Conservation (phyloP, 2,329 filamentous ascomycete species). For the Shiraia sp. region DNA sequence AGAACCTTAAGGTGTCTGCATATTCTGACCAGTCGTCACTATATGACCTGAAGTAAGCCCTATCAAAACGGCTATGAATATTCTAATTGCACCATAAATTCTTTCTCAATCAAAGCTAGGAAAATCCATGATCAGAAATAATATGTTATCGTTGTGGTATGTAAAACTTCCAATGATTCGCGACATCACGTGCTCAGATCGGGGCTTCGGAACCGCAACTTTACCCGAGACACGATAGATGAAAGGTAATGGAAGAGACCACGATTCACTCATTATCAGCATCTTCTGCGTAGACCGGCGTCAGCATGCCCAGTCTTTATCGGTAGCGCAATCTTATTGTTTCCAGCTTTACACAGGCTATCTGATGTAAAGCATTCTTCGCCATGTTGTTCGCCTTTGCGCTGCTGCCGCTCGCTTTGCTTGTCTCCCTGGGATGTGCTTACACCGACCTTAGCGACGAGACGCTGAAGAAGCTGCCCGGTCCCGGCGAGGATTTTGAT, state of each 20-base stretch:
- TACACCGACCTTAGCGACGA: slow-evolving; percentile 73
- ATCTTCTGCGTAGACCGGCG: background rate
- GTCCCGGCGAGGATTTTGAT: slow-evolving; percentile 75
- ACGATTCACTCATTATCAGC: slow-evolving; percentile 17
- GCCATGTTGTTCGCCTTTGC: slow-evolving; percentile 22
- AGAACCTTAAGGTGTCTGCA: too few relatives aligned
- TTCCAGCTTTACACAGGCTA: slow-evolving; percentile 1
- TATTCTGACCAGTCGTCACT: too few relatives aligned
- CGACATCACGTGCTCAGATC: slow-evolving; percentile 17
- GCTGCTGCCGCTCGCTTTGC: slow-evolving; percentile 26
- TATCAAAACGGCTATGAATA: too few relatives aligned
- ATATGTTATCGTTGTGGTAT: too few relatives aligned
- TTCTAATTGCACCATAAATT: too few relatives aligned
- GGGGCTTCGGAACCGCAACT: too few relatives aligned
- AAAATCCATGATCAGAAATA: too few relatives aligned
- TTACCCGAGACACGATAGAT: too few relatives aligned
- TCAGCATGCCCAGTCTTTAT: slow-evolving; percentile 13
- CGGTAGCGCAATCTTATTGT: slow-evolving; percentile 5
- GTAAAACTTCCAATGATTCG: background rate
- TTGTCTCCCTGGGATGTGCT: slow-evolving; percentile 43
- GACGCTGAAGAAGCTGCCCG: slow-evolving; percentile 71
- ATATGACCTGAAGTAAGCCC: too few relatives aligned
- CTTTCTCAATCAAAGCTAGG: too few relatives aligned
- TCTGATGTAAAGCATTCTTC: slow-evolving; percentile 16
- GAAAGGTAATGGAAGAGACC: slow-evolving; percentile 14